Base-by-base conservation (phyloP, 2,329 filamentous ascomycete species). In the Atkinsonella hypoxylon region DNA sequence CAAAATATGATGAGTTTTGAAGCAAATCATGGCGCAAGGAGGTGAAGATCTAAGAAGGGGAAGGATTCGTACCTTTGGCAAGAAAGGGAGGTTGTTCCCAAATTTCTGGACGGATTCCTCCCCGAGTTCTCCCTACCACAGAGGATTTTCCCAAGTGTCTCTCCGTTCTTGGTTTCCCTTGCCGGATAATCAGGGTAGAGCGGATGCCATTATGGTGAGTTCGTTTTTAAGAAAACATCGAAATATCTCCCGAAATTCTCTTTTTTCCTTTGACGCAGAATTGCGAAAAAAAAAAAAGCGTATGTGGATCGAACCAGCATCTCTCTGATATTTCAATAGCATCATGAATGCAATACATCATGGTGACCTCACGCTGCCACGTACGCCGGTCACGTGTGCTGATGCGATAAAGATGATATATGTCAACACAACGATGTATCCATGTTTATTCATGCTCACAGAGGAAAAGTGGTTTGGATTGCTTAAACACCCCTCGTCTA, bases 171-270 rank as follows among this genome's bases (percentile, higher is more conserved):
- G 15, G 85, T 67, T 1, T 85, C 70, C 49, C 79, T 78, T 1
- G 82, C 85, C 0, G 84, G 84, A 26, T 83, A 76, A 39, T 79
- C 79, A 0, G 84, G 83, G 61, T 89, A 88, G 34, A 13, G n/a
- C 17, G n/a, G 48, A 11, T 31, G 32, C 30, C 41, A 45, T 47
- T 17, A 12, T 31, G 18, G 15, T 26, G 17, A 7, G 4, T 26
- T 45, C n/a, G 18, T 13, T 15, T 3, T 45, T 6, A 26, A 12
- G 13, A 12, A n/a, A n/a, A n/a, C n/a, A n/a, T n/a, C n/a, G n/a
- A n/a, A 15, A 36, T 36, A 8, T 36, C 13, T 36, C 32, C 26
- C 26, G 8, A 8, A 26, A 7, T 26, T 26, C 4, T 26, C 26
- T 7, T 26, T n/a, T n/a, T n/a, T n/a, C n/a, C n/a, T n/a, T 26